These are phyloP conservation scores for Trypanosoma boissoni DNA, from an alignment of 208 protist genomes.

Conservation along the genomic window DNA sequence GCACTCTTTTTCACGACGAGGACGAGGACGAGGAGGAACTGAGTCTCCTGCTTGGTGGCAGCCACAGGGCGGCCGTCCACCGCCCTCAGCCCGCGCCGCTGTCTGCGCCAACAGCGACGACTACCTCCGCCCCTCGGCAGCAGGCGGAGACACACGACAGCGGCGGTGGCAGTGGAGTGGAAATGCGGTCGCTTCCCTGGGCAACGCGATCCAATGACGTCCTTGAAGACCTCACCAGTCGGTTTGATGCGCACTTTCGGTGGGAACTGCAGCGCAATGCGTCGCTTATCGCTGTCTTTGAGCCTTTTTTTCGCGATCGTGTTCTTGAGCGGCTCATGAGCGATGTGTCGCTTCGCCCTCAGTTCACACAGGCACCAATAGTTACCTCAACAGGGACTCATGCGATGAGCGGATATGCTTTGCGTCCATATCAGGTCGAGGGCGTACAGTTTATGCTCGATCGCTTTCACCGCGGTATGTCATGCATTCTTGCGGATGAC, in stretches of 20 bases:
- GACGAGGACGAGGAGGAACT: slow-evolving; percentile 78
- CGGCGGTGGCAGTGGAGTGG: neutral
- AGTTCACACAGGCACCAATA: slow-evolving; percentile 39
- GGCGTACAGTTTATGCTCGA: slow-evolving; percentile 95
- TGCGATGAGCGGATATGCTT: slow-evolving; percentile 41
- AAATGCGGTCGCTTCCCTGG: slow-evolving; percentile 49
- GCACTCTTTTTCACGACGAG: slow-evolving; percentile 14
- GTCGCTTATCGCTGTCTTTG: slow-evolving; percentile 46
- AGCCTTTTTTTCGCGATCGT: slow-evolving; percentile 73
- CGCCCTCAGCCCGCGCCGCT: slow-evolving; percentile 21
- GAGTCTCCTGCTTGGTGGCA: slow-evolving; percentile 56
- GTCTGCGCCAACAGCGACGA: neutral
- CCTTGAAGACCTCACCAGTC: slow-evolving; percentile 29
- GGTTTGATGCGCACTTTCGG: slow-evolving; percentile 69
- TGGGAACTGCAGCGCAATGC: slow-evolving; percentile 50
- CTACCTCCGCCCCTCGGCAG: neutral
- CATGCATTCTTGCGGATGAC: slow-evolving; percentile 94
- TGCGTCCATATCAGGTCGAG: slow-evolving; percentile 95
- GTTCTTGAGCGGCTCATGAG: slow-evolving; percentile 40
- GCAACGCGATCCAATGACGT: slow-evolving; percentile 32
- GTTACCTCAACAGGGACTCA: slow-evolving; percentile 26
- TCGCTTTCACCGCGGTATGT: slow-evolving; percentile 82
- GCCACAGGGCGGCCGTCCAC: neutral
- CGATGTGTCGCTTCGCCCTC: slow-evolving; percentile 16
- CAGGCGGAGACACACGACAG: neutral